Conservation (phyloP, 2,329 filamentous ascomycete genomes). For the Macrophomina tecta region DNA sequence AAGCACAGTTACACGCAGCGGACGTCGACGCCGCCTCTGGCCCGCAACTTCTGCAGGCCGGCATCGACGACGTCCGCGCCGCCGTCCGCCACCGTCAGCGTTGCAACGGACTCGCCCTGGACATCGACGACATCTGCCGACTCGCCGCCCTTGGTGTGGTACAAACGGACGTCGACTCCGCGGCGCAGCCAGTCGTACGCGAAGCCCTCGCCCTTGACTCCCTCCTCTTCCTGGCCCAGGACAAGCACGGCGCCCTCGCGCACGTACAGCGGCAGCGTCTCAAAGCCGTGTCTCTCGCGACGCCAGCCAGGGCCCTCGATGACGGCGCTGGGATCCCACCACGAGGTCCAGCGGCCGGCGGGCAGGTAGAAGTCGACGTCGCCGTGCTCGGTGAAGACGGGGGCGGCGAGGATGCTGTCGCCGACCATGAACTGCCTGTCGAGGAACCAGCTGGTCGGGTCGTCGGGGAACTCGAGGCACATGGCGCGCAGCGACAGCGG, state of each 20-base stretch:
- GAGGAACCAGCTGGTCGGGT: conserved; percentile 70
- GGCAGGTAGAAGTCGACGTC: conserved; percentile 71
- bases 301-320: conserved; percentile 52
- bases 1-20: conserved; percentile 9
- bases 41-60: conserved; percentile 6
- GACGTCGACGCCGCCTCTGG: background rate
- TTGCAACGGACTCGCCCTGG: conserved; percentile 39
- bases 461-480: conserved; percentile 73
- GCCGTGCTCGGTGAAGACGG: conserved; percentile 67
- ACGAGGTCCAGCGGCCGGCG: conserved; percentile 57
- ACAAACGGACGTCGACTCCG: conserved; percentile 47
- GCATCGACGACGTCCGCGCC: background rate
- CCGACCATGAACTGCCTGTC: conserved; percentile 80
- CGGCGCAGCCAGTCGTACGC: conserved; percentile 48
- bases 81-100: conserved; percentile 40
- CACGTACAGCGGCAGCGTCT: conserved; percentile 49
- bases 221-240: conserved; percentile 46
- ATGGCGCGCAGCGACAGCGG: conserved; percentile 68
- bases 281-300: conserved; percentile 49
- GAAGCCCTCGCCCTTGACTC: conserved; percentile 40
- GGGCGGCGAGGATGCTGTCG: conserved; percentile 66
- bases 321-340: conserved; percentile 52
- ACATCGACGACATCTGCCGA: conserved; percentile 44
- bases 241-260: conserved; percentile 49
- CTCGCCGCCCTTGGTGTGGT: conserved; percentile 44